These are phyloP conservation scores for Aspergillus sp. DNA, from an alignment of 2,329 filamentous ascomycete species.

Conservation along the genomic window DNA sequence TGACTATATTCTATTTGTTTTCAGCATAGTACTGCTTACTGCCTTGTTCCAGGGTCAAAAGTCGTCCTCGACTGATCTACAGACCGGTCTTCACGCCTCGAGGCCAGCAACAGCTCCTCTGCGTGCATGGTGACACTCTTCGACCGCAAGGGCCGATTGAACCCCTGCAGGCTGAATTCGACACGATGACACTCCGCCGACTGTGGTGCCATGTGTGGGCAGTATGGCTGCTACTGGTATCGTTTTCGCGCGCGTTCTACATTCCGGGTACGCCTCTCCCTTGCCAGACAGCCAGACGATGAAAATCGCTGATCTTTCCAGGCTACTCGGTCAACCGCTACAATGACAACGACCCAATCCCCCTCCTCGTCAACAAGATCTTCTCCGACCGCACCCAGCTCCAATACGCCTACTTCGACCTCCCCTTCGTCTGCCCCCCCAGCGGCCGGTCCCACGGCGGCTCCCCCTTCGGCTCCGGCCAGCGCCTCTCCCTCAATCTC, in stretches of 20 bases:
- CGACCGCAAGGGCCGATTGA: no score
- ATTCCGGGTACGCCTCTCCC: constrained; percentile 58
- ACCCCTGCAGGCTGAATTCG: no score
- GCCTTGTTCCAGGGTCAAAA: neutral
- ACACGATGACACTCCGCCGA: constrained; percentile 9
- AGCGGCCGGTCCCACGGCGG: constrained; percentile 58
- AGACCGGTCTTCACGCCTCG: constrained; percentile 7
- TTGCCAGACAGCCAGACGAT: neutral
- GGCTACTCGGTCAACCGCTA: constrained; percentile 81
- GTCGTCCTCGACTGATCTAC: constrained; percentile 5
- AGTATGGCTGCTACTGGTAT: constrained; percentile 42
- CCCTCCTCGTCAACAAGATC: constrained; percentile 83
- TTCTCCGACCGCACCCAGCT: constrained; percentile 82
- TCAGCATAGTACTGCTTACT: neutral
- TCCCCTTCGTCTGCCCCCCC: constrained; percentile 77
- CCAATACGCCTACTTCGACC: constrained; percentile 84
- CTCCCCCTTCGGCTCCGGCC: constrained; percentile 61
- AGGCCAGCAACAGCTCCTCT: no score
- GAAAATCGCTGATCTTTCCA: constrained; percentile 24
- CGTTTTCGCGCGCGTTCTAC: constrained; percentile 61
- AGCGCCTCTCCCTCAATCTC: constrained; percentile 71
- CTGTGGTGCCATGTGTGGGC: constrained; percentile 13
- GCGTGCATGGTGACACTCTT: no score
- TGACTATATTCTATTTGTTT: neutral
- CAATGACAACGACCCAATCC: constrained; percentile 63